These are phyloP conservation scores for Penicillium paneum DNA, from an alignment of 2,329 filamentous ascomycete species.

Conservation along the genomic window DNA sequence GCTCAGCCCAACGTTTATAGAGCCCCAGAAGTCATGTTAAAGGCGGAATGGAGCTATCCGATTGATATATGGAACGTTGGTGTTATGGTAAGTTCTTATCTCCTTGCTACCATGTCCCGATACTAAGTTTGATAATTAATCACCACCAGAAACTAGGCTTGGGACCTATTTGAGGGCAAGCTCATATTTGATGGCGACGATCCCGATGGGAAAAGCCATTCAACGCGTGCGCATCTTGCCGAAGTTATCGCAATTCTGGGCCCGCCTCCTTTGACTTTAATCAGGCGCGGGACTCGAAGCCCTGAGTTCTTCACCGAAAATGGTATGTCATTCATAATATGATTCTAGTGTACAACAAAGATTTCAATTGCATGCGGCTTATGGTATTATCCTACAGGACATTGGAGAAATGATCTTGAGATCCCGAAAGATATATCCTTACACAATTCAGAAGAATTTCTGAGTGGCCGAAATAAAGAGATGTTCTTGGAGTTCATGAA, in stretches of 20 bases:
- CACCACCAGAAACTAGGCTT: conserved; percentile 35
- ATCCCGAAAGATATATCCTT: neutral
- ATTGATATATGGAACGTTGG: conserved; percentile 54
- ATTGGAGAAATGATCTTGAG: neutral
- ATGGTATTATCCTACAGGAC: neutral
- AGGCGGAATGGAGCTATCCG: conserved; percentile 44
- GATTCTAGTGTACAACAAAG: neutral
- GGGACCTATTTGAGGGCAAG: conserved; percentile 48
- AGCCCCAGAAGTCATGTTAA: conserved; percentile 33
- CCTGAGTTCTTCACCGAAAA: conserved; percentile 6
- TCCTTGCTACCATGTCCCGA: too few relatives aligned
- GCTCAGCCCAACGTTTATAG: too few relatives aligned
- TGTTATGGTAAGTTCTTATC: conserved; percentile 42
- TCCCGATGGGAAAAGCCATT: neutral
- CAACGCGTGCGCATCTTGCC: conserved; percentile 7
- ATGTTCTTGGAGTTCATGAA: conserved; percentile 14
- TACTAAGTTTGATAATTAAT: too few relatives aligned
- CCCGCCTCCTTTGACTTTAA: neutral
- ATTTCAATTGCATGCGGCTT: neutral
- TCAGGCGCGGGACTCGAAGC: neutral
- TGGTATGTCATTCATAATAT: neutral
- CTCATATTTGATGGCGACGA: neutral
- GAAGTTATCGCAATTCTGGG: conserved; percentile 7
- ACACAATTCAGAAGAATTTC: neutral
- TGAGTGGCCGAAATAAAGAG: conserved; percentile 10